Percentiles rank a stretch among this genome's conserved stretches.
These are phyloP conservation scores for Wilcoxina mikolae DNA, from an alignment of 495 filamentous ascomycete species.

Conservation along the genomic window DNA sequence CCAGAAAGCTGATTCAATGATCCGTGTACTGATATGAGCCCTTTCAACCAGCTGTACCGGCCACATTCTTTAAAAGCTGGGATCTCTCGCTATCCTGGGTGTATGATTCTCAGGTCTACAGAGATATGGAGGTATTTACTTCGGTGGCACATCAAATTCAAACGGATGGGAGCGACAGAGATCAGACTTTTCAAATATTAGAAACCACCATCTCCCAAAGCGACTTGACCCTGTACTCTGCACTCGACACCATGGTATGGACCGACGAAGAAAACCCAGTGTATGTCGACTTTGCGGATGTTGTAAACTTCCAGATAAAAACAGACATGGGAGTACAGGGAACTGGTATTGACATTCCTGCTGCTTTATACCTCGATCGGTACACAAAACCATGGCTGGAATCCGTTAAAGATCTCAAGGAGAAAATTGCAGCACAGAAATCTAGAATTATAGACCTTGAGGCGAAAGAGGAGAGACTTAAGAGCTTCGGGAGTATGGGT, in stretches of 20 bases:
- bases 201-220: conserved; percentile 6
- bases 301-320: conserved; percentile 48
- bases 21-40: background rate
- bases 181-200: conserved; percentile 17
- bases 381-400: conserved; percentile 50
- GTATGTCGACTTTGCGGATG: conserved; percentile 47
- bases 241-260: conserved; percentile 56
- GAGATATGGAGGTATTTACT: background rate
- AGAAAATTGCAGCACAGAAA: conserved; percentile 31
- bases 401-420: conserved; percentile 38
- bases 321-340: conserved; percentile 35
- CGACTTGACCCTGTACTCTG: conserved; percentile 51
- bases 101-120: conserved; percentile 7
- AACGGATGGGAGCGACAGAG: conserved; percentile 5
- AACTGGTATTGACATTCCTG: conserved; percentile 50
- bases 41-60: conserved; percentile 12
- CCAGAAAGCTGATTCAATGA: background rate
- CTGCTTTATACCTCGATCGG: conserved; percentile 60
- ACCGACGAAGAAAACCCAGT: conserved; percentile 36
- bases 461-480: conserved; percentile 20
- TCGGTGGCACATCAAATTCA: background rate
- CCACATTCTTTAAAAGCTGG: conserved; percentile 23
- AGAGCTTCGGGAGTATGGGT: conserved; percentile 14
- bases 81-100: conserved; percentile 16
- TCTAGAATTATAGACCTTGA: conserved; percentile 20